A percentile compares a stretch with the other conserved stretches of the same genome.
Conservation (phyloP, 306 rosid species). For the Cyclanthera cordifolia region DNA sequence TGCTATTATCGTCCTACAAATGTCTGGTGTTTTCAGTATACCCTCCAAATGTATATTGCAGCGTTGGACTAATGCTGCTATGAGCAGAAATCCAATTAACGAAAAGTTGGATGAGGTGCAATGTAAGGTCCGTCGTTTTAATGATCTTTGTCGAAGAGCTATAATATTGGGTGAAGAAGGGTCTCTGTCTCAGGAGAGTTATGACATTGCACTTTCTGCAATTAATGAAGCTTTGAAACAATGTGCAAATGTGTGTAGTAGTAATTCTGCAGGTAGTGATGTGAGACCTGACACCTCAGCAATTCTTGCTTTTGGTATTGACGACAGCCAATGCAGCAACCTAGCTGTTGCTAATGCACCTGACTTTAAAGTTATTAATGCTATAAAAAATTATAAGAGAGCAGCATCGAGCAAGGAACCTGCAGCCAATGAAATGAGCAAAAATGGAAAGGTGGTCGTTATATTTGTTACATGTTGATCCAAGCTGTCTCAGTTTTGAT, state of each 20-base stretch:
- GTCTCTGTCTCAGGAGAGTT: constrained; percentile 19
- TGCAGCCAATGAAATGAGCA: constrained; percentile 10
- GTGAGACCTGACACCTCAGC: constrained; percentile 6
- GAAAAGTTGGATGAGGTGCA: constrained; percentile 19
- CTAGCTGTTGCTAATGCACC: constrained; percentile 1
- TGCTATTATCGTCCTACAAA: constrained; percentile 17
- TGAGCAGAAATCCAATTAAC: constrained; percentile 11
- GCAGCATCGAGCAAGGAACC: constrained; percentile 16
- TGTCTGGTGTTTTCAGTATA: constrained; percentile 19
- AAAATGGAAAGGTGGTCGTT: constrained; percentile 4
- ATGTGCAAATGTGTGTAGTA: constrained; percentile 11
- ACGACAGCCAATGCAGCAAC: constrained; percentile 15
- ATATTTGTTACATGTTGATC: background rate
- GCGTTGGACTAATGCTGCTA: constrained; percentile 19
- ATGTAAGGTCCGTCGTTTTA: constrained; percentile 13
- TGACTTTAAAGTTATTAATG: constrained; percentile 7
- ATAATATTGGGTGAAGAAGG: constrained; percentile 22
- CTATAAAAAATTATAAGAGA: background rate
- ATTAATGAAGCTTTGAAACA: constrained; percentile 17
- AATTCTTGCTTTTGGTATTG: constrained; percentile 6
- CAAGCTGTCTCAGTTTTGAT: background rate
- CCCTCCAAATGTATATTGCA: constrained; percentile 16
- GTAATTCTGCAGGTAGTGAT: constrained; percentile 8
- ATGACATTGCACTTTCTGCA: constrained; percentile 15
- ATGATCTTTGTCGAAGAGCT: constrained; percentile 17